Base-by-base conservation (phyloP, 2,329 filamentous ascomycete species). In the Amesomyces nigricolor region DNA sequence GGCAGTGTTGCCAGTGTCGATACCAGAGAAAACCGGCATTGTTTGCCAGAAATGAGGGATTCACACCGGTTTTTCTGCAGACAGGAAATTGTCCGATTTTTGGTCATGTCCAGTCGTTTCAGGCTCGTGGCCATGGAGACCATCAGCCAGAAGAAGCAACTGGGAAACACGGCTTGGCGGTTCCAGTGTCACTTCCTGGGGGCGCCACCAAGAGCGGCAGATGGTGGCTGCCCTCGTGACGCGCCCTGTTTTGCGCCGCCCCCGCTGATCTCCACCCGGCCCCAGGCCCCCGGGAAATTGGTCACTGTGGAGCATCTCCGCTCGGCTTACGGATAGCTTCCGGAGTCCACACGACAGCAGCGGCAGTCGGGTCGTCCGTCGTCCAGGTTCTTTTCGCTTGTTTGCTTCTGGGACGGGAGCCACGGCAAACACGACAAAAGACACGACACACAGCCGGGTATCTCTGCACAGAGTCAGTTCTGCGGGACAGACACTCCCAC, bases 241-340 rank as follows among this genome's bases (percentile, higher is more conserved):
- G 47, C 51, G 51, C 54, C 57, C 46, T 53, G 49, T 56, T 59
- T 54, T 57, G 46, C 32, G 30, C 26, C 39, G 47, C 51, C 50
- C 22, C 56, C 54, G 37, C 51, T 44, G 26, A 26, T 37, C 17
- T 26, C 47, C 47, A 40, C 46, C 44, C 46, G 51, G 53, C 54
- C 53, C 56, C 54, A 55, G 46, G 52, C 44, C 58, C 22, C 61
- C 57, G 51, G 54, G 57, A 61, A 53, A 53, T 58, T 51, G 59
- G 49, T 53, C 53, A 22, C 42, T 37, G 58, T 55, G 57, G 58
- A 52, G 46, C 48, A 45, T 51, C 47, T 53, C 57, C 53, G 48
- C 57, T 58, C 57, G 62, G 59, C 55, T 57, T 54, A 19, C 17
- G 17, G 17, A 19, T 19, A 56, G 56, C 54, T 58, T 60, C 61